Percentiles rank a stretch among this genome's conserved stretches.
Conservation (phyloP, 345 rosid genomes). For the Odontarrhena argentea region DNA sequence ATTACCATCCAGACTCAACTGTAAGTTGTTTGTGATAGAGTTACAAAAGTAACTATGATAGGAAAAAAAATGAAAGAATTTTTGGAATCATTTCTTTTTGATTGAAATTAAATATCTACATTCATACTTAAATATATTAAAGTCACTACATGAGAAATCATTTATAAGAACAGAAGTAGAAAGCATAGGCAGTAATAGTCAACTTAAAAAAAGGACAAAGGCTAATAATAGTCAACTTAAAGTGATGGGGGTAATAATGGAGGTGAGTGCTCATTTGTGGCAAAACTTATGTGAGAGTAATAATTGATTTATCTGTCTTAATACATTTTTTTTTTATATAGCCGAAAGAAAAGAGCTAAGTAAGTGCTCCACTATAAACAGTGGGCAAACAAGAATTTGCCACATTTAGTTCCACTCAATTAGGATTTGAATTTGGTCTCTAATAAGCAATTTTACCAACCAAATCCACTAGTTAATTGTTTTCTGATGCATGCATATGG, state of each 20-base stretch:
- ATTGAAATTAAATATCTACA: too few relatives aligned
- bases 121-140: background rate
- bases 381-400: conserved; percentile 33
- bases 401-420: conserved; percentile 39
- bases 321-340: conserved; percentile 1
- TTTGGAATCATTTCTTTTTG: too few relatives aligned
- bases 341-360: conserved; percentile 31
- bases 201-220: background rate
- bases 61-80: too few relatives aligned
- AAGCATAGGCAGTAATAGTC: background rate
- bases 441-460: conserved; percentile 24
- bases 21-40: too few relatives aligned
- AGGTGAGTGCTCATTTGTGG: conserved; percentile 18
- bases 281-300: conserved; percentile 18
- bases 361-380: conserved; percentile 43
- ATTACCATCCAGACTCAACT: too few relatives aligned
- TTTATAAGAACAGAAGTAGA: background rate
- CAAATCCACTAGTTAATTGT: conserved; percentile 10
- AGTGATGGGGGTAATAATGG: conserved; percentile 19
- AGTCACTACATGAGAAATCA: background rate
- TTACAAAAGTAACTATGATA: too few relatives aligned
- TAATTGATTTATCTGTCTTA: conserved; percentile 21
- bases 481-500: conserved; percentile 15
- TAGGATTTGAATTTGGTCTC: conserved; percentile 13
- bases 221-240: conserved; percentile 7